Conservation (phyloP, 139 green algal genomes). For the Gonium pectorale region DNA sequence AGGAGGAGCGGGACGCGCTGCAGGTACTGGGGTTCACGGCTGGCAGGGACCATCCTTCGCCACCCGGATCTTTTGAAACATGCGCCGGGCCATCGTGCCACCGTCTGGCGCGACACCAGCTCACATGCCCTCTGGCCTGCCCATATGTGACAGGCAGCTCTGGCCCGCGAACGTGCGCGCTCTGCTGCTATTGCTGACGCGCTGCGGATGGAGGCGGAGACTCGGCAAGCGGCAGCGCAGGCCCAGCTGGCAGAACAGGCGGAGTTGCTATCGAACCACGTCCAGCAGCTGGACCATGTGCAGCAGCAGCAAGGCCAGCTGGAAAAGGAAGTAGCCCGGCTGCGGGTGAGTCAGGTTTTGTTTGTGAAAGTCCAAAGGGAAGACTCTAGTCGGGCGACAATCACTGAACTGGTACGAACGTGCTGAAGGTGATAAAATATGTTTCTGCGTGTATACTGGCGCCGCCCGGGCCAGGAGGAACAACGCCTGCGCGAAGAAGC, state of each 20-base stretch:
- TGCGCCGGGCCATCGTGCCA: no score
- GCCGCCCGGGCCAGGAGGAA: conserved; percentile 21
- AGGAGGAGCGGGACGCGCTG: conserved; percentile 63
- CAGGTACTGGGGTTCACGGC: no score
- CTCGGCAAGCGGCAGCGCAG: conserved; percentile 8
- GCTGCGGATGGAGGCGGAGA: conserved; percentile 29
- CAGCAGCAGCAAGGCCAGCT: conserved; percentile 37
- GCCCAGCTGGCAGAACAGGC: conserved; percentile 37
- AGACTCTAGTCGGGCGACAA: no score
- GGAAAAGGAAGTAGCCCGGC: conserved; percentile 22
- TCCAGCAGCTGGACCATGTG: conserved; percentile 38
- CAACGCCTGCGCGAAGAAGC: conserved; percentile 35
- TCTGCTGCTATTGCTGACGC: conserved; percentile 46
- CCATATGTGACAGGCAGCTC: conserved; percentile 45
- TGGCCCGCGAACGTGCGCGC: conserved; percentile 48
- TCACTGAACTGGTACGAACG: no score
- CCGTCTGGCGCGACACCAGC: no score
- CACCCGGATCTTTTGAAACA: no score
- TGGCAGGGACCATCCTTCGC: no score
- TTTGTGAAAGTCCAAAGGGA: not conserved
- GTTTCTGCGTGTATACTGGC: no score
- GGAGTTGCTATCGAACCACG: conserved; percentile 12
- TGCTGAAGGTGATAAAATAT: no score
- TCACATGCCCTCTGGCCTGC: no score
- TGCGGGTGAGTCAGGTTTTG: not conserved